Conservation (phyloP, 352 stramenopile species). For the Aphanomyces euteiches region DNA sequence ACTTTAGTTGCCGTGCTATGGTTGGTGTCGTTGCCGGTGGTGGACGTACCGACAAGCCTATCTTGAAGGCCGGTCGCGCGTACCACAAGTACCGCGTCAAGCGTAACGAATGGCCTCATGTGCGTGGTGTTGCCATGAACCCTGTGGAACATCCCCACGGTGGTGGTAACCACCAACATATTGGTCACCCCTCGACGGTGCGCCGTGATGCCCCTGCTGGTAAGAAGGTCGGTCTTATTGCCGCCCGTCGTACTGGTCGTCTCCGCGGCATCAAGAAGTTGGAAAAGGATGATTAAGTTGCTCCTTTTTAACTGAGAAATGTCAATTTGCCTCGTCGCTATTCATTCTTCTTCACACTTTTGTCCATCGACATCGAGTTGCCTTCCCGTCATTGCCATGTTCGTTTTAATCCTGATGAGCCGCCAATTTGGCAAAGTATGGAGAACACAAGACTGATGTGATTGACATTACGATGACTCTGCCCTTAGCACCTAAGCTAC, state of each 20-base stretch:
- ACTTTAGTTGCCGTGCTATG: constrained; percentile 92
- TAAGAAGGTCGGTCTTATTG: constrained; percentile 99
- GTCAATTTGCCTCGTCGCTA: constrained; percentile 23
- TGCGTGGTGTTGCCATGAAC: constrained; percentile 99
- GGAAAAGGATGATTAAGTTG: constrained; percentile 81
- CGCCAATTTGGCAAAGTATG: not conserved
- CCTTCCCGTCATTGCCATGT: not conserved
- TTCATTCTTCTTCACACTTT: not conserved
- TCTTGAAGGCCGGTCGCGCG: constrained; percentile 96
- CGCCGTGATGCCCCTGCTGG: constrained; percentile 90
- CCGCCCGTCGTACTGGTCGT: constrained; percentile 94
- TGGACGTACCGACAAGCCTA: constrained; percentile 98
- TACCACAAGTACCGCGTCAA: constrained; percentile 99
- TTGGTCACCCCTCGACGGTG: constrained; percentile 98
- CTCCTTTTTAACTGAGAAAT: constrained; percentile 28
- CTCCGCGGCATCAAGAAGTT: constrained; percentile 98
- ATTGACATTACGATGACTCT: no score
- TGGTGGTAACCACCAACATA: constrained; percentile 99
- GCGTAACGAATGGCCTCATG: constrained; percentile 98
- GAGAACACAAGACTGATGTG: no score
- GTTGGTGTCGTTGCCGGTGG: constrained; percentile 96
- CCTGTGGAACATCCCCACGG: constrained; percentile 99
- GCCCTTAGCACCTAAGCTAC: no score
- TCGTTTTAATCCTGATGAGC: constrained; percentile 4
- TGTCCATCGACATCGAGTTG: not conserved